phyloP scores from a whole-genome alignment of 768 basidiomycete species.

The Lactarius quietus region DNA sequence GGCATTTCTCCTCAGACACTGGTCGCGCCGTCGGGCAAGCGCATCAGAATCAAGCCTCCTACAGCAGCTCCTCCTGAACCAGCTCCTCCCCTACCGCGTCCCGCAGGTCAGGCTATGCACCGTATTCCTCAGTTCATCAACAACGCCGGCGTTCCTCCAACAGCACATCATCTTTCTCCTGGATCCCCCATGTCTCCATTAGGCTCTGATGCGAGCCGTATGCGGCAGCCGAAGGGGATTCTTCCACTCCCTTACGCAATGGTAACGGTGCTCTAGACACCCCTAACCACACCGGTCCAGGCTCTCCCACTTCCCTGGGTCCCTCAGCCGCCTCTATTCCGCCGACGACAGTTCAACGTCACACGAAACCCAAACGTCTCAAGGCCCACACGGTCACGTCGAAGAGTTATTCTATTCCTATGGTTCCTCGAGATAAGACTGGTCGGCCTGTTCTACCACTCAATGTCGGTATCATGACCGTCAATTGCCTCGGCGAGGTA shows the following conservation, averaged over 20 bases:
- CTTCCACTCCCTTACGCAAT: conserved; percentile 17
- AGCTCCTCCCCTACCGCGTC: conserved; percentile 15
- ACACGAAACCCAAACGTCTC: conserved; percentile 68
- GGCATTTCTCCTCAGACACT: conserved; percentile 35
- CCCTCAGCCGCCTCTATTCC: conserved; percentile 29
- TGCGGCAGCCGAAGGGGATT: conserved; percentile 11
- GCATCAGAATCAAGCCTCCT: conserved; percentile 49
- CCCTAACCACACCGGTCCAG: conserved; percentile 29
- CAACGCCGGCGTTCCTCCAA: conserved; percentile 22
- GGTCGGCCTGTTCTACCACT: conserved; percentile 71
- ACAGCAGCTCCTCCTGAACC: conserved; percentile 30
- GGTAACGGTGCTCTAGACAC: conserved; percentile 14
- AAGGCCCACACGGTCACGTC: conserved; percentile 80
- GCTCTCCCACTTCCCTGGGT: conserved; percentile 37
- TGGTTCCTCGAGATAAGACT: conserved; percentile 69
- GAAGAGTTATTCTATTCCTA: conserved; percentile 73
- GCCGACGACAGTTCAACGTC: conserved; percentile 41
- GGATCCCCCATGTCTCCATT: conserved; percentile 26
- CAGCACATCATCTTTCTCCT: conserved; percentile 20
- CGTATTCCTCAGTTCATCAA: conserved; percentile 23
- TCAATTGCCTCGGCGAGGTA: conserved; percentile 67
- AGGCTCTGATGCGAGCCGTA: conserved; percentile 25
- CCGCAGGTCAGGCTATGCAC: conserved; percentile 26
- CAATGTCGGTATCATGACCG: conserved; percentile 85
- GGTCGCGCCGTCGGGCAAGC: conserved; percentile 46